Evolutionary conservation across 2,329 filamentous ascomycete genomes (phyloP).

Genomic region (Westerdykella sp.): DNA sequence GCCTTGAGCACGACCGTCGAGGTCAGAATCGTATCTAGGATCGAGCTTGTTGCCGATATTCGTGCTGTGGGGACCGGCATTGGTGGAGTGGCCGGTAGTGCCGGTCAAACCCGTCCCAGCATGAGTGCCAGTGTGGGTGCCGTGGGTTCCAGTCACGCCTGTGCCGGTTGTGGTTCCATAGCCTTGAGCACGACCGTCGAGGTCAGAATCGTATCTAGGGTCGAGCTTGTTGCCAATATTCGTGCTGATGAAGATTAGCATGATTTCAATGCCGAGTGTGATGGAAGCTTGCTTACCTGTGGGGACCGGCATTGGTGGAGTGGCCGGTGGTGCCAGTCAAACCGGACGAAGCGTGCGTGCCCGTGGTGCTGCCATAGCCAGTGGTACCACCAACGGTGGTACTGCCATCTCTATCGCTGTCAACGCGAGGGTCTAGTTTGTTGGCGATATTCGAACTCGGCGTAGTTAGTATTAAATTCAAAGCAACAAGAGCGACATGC

Average conservation of each 20-base stretch:
- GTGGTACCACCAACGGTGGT: neutral
- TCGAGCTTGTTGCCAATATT: too few relatives aligned
- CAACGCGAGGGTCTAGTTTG: conserved; percentile 4
- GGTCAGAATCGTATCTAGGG: too few relatives aligned
- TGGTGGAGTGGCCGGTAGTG: neutral
- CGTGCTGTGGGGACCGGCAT: conserved; percentile 11
- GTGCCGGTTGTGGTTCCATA: neutral
- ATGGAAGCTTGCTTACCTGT: conserved; percentile 7
- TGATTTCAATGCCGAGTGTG: neutral
- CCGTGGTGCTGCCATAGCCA: neutral
- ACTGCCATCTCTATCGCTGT: neutral
- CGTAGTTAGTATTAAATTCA: conserved; percentile 1
- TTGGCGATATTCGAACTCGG: conserved; percentile 6
- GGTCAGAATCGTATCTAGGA: too few relatives aligned
- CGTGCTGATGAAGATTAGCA: neutral
- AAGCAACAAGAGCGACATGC: neutral
- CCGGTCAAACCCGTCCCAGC: conserved; percentile 4
- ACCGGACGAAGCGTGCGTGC: neutral
- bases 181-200: conserved; percentile 1
- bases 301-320: conserved; percentile 8
- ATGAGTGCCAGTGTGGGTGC: neutral
- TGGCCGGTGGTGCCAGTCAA: conserved; percentile 1
- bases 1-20: conserved; percentile 1
- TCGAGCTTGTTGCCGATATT: too few relatives aligned
- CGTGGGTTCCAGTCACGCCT: neutral